phyloP scores from a whole-genome alignment of 192 early-diverging fungal species.

The Entomortierella parvispora region DNA sequence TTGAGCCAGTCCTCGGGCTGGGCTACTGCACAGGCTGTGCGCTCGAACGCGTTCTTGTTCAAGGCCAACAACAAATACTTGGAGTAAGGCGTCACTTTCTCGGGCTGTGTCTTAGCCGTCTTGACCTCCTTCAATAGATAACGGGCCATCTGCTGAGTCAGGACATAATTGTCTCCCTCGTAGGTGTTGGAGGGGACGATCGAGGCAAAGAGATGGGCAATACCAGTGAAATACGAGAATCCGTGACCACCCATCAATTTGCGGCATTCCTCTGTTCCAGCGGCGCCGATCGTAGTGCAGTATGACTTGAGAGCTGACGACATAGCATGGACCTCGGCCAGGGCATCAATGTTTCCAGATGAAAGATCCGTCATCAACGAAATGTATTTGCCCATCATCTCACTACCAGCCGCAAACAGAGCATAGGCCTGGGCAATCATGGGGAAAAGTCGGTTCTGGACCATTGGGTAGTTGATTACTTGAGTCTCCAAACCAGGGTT shows the following conservation, averaged over 20 bases:
- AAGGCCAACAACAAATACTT: slow-evolving; percentile 14
- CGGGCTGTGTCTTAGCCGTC: slow-evolving; percentile 16
- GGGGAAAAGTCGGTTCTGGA: slow-evolving; percentile 57
- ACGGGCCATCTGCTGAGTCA: slow-evolving; percentile 84
- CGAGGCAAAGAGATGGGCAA: slow-evolving; percentile 71
- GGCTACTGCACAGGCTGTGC: slow-evolving; percentile 17
- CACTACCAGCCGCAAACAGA: slow-evolving; percentile 26
- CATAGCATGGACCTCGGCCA: slow-evolving; percentile 80
- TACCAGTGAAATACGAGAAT: slow-evolving; percentile 74
- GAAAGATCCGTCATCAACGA: slow-evolving; percentile 66
- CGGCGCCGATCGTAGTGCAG: slow-evolving; percentile 67
- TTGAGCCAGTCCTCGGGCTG: slow-evolving; percentile 46
- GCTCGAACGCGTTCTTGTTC: slow-evolving; percentile 13
- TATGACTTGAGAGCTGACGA: slow-evolving; percentile 77
- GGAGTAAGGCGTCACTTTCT: slow-evolving; percentile 21
- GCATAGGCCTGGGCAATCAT: slow-evolving; percentile 62
- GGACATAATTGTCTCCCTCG: slow-evolving; percentile 84
- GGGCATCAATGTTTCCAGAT: slow-evolving; percentile 34
- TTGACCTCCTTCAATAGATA: slow-evolving; percentile 66
- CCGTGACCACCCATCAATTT: slow-evolving; percentile 80
- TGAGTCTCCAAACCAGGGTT: slow-evolving; percentile 57
- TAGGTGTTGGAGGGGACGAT: slow-evolving; percentile 75
- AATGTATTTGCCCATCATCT: slow-evolving; percentile 44
- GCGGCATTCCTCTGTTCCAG: slow-evolving; percentile 73
- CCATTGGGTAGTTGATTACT: slow-evolving; percentile 56